Percentiles rank a stretch among this genome's conserved stretches.
These are phyloP conservation scores for Cymodocea nodosa DNA, from an alignment of 116 monocot species.

Conservation along the genomic window DNA sequence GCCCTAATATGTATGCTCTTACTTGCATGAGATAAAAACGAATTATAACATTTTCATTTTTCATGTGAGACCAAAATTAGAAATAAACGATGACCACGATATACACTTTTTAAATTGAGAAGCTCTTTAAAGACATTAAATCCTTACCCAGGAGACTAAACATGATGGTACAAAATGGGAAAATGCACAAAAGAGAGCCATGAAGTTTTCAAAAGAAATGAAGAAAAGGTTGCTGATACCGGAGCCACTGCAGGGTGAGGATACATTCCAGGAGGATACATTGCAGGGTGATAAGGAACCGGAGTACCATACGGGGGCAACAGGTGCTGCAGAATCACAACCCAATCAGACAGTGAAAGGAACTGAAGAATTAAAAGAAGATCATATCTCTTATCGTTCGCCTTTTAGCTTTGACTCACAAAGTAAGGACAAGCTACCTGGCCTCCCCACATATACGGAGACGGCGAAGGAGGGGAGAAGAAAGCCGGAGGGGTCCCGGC, in stretches of 20 bases:
- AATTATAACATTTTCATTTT: too few species aligned
- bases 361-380: not conserved
- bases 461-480: constrained; percentile 9
- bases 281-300: constrained; percentile 9
- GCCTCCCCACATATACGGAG: constrained; percentile 13
- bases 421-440: not conserved
- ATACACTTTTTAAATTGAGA: too few species aligned
- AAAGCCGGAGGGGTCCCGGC: constrained; percentile 12
- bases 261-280: constrained; percentile 14
- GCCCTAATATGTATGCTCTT: too few species aligned
- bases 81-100: too few species aligned
- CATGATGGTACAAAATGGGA: not conserved
- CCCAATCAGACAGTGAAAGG: not conserved
- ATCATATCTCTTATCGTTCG: not conserved
- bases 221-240: not conserved
- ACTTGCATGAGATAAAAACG: too few species aligned
- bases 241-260: constrained; percentile 8
- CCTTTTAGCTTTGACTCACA: not conserved
- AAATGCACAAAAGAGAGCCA: not conserved
- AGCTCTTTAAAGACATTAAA: not conserved
- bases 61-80: too few species aligned
- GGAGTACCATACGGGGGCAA: constrained; percentile 13
- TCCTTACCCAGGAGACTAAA: not conserved
- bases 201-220: not conserved
- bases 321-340: constrained; percentile 9